Base-by-base conservation (phyloP, 352 stramenopile species). In the Phytopythium helicoides region DNA sequence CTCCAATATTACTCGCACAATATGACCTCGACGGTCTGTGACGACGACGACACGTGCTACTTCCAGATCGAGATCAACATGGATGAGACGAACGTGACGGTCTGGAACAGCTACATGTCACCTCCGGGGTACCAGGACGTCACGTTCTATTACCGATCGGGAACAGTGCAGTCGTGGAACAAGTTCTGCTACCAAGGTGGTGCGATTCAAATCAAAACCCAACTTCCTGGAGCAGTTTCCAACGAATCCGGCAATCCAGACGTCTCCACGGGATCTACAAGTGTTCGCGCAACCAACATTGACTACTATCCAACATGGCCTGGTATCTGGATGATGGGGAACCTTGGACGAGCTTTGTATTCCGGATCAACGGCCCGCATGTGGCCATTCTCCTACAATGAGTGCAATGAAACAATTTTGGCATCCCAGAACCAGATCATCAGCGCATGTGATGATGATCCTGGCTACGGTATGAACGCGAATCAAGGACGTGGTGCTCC, bases 341-440 rank as follows among this genome's bases (percentile, higher is more conserved):
- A 97, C 75, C 66, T 98, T 9, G 90, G 89, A 7, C 64, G 93
- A 19, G 87, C 89, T 2, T 95, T 94, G 1, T 98, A 97, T 59
- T 81, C 87, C 39, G 70, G 66, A 0, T 92, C 76, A 0, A 95
- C 85, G 4, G 84, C 91, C 33, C 85, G 87, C 52, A 82, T 97
- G 49, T 98, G 93, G 93, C 94, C 94, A 5, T 98, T 88, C 75
- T 94, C 75, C 48, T 98, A 96, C 64, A 74, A 97, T 50, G 70
- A 66, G 22, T 98, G 94, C 58, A 86, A 97, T 64, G 45, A 66
- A 0, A 54, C 54, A 1, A 40, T 71, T 8, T 58, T 73, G 36
- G 71, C 58, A 11, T 48, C 60, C 3, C 54, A 51, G 23, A 75
- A 75, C 57, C 81, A n/a, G n/a, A n/a, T n/a, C n/a, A n/a, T n/a